Conservation (phyloP, 2,329 filamentous ascomycete genomes). For the Sclerotinia borealis region DNA sequence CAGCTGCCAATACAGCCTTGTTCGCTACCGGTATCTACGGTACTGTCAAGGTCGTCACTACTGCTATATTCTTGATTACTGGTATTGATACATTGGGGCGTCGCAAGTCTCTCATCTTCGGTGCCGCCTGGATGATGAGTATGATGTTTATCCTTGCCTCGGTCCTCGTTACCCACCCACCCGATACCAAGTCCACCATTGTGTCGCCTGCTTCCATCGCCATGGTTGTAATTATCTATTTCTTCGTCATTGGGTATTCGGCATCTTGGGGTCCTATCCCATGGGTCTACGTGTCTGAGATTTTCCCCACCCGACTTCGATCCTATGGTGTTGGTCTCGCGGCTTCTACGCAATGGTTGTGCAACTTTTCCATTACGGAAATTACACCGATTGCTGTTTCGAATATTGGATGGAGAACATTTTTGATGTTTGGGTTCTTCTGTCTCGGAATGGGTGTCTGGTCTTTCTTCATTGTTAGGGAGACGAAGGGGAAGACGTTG, state of each 20-base stretch:
- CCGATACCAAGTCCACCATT: neutral
- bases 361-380: slow-evolving; percentile 50
- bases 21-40: slow-evolving; percentile 70
- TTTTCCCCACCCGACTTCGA: slow-evolving; percentile 44
- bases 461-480: slow-evolving; percentile 53
- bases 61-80: slow-evolving; percentile 47
- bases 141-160: slow-evolving; percentile 48
- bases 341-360: slow-evolving; percentile 64
- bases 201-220: slow-evolving; percentile 40
- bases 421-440: slow-evolving; percentile 42
- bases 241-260: slow-evolving; percentile 38
- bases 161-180: slow-evolving; percentile 42
- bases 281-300: slow-evolving; percentile 46
- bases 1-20: slow-evolving; percentile 48
- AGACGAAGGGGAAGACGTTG: slow-evolving; percentile 62
- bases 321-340: slow-evolving; percentile 56
- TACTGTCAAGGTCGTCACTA: slow-evolving; percentile 60
- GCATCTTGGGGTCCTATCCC: slow-evolving; percentile 47
- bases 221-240: slow-evolving; percentile 26
- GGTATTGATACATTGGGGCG: slow-evolving; percentile 44
- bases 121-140: slow-evolving; percentile 43
- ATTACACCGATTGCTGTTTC: slow-evolving; percentile 45
- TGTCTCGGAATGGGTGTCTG: slow-evolving; percentile 38
- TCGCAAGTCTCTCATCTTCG: slow-evolving; percentile 42
- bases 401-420: slow-evolving; percentile 41